Evolutionary conservation across 345 rosid species (phyloP).

Genomic region (Brassica carinata): DNA sequence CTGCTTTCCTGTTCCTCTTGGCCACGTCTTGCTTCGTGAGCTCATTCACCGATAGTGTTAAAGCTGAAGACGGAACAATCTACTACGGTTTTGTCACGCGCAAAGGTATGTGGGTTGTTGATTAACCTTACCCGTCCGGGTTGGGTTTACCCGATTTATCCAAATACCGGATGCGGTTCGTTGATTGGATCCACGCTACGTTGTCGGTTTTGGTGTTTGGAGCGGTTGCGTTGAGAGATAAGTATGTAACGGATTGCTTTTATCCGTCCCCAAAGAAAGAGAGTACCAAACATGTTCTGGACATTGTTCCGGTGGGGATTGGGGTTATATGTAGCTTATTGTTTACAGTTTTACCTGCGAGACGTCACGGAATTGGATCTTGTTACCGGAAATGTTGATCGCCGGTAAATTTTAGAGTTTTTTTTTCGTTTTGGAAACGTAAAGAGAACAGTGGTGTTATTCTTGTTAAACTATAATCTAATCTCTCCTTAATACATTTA

Average conservation of each 20-base stretch:
- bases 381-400: constrained; percentile 43
- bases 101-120: constrained; percentile 68
- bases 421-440: not conserved
- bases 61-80: constrained; percentile 45
- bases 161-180: constrained; percentile 49
- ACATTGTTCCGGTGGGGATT: constrained; percentile 66
- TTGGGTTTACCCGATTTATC: constrained; percentile 53
- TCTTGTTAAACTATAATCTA: no score
- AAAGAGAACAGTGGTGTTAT: not conserved
- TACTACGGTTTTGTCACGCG: constrained; percentile 72
- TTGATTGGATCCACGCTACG: constrained; percentile 67
- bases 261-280: constrained; percentile 58
- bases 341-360: constrained; percentile 75
- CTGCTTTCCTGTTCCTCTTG: constrained; percentile 60
- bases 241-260: constrained; percentile 61
- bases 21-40: constrained; percentile 21
- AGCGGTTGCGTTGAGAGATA: constrained; percentile 73
- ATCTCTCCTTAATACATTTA: no score
- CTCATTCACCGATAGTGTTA: no score
- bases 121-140: constrained; percentile 48
- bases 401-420: constrained; percentile 12
- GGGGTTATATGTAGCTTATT: constrained; percentile 73
- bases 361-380: constrained; percentile 88
- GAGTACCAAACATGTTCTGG: constrained; percentile 56
- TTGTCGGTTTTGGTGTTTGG: constrained; percentile 67